A percentile compares a stretch with the other conserved stretches of the same genome.
Evolutionary conservation across 2,329 filamentous ascomycete species (phyloP).

Genomic region (Sclerotinia glacialis): DNA sequence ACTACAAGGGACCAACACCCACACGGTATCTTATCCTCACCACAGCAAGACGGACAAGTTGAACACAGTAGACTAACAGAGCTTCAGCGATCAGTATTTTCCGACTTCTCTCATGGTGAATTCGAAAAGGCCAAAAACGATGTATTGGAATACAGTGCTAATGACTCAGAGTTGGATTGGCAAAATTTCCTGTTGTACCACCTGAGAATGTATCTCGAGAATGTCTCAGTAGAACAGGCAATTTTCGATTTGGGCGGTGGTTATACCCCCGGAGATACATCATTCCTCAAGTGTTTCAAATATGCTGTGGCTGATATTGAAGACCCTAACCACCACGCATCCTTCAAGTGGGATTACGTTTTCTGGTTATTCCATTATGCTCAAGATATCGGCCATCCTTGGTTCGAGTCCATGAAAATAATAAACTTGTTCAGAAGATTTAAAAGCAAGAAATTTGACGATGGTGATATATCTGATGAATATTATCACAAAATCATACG

Average conservation of each 20-base stretch:
- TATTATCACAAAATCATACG: conserved; percentile 42
- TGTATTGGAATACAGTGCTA: conserved; percentile 21
- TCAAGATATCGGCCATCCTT: conserved; percentile 41
- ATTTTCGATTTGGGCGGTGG: conserved; percentile 40
- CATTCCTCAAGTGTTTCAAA: conserved; percentile 16
- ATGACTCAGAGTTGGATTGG: conserved; percentile 29
- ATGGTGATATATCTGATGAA: conserved; percentile 37
- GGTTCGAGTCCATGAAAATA: conserved; percentile 9
- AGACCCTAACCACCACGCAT: conserved; percentile 33
- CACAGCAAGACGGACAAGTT: conserved; percentile 17
- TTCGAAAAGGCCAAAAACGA: conserved; percentile 27
- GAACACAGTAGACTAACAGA: conserved; percentile 20
- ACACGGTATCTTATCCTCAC: conserved; percentile 14
- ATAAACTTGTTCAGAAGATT: not conserved
- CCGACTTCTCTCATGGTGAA: conserved; percentile 25
- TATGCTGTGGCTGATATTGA: not conserved
- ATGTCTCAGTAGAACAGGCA: conserved; percentile 38
- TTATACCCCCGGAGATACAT: conserved; percentile 3
- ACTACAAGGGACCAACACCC: not conserved
- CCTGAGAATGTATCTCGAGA: conserved; percentile 34
- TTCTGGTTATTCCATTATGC: conserved; percentile 43
- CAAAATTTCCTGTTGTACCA: conserved; percentile 27
- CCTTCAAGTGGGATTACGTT: conserved; percentile 38
- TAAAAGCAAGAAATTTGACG: conserved; percentile 8
- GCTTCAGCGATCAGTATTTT: conserved; percentile 20